Conservation (phyloP, 352 stramenopile genomes). For the Pythium guiyangense region DNA sequence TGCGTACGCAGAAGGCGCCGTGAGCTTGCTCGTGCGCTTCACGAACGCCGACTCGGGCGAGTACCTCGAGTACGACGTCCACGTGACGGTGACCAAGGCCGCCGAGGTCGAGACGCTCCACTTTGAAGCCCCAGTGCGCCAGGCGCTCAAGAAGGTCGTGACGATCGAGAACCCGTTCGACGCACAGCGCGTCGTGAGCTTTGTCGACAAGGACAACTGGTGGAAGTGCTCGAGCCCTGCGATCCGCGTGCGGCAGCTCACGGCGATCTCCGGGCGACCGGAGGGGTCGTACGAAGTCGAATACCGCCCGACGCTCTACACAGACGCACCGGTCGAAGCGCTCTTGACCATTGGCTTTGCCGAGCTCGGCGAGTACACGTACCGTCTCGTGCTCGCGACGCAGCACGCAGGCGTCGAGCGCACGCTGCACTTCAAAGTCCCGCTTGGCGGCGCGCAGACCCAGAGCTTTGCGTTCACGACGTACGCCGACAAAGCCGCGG, state of each 20-base stretch:
- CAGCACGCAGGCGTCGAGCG: slow-evolving; percentile 59
- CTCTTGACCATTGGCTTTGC: slow-evolving; percentile 72
- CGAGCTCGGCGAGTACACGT: slow-evolving; percentile 88
- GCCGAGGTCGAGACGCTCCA: slow-evolving; percentile 72
- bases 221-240: slow-evolving; percentile 79
- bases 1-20: slow-evolving; percentile 76
- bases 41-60: slow-evolving; percentile 81
- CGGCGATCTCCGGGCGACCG: slow-evolving; percentile 52
- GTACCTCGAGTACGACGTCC: slow-evolving; percentile 72
- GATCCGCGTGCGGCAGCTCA: slow-evolving; percentile 68
- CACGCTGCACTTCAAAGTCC: slow-evolving; percentile 78
- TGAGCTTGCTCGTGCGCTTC: slow-evolving; percentile 62
- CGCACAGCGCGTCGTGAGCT: slow-evolving; percentile 36
- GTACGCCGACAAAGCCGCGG: slow-evolving; percentile 30
- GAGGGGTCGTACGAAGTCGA: slow-evolving; percentile 90
- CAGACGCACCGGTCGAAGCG: slow-evolving; percentile 32
- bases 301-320: slow-evolving; percentile 79
- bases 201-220: slow-evolving; percentile 58
- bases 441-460: slow-evolving; percentile 69
- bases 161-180: slow-evolving; percentile 91
- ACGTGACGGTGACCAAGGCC: slow-evolving; percentile 49
- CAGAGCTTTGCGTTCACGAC: slow-evolving; percentile 80
- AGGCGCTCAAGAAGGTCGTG: slow-evolving; percentile 73
- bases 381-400: slow-evolving; percentile 75
- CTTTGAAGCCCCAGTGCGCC: slow-evolving; percentile 83